Base-by-base conservation (phyloP, 306 rosid genomes). In the Oxytropis ochrocephala region DNA sequence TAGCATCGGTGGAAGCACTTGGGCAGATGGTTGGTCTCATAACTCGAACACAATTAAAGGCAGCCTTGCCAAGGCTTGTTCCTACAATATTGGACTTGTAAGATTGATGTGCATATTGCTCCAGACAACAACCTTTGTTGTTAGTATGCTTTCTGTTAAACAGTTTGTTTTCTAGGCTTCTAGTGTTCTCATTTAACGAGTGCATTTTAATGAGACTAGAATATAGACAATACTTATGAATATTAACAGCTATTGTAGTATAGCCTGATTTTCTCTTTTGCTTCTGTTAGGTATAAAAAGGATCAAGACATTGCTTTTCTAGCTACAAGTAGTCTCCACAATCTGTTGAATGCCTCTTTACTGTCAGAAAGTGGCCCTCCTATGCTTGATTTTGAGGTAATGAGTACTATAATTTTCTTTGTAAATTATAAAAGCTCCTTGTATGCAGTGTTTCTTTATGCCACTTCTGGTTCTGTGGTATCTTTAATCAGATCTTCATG, bases 361-460 rank as follows among this genome's bases (percentile, higher is more conserved):
- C 81, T 83, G 18, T 85, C 98, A 11, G 96, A 93, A 75, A 90
- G 87, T 76, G 98, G 98, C 52, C 96, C 98, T 80, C 98, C 96
- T 48, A 77, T 93, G 83, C 91, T 93, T 83, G 98, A 93, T 82
- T 93, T 93, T 86, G 98, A 88, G 96, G 98, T 93, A 83, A 73
- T 75, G 68, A 67, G 60, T 51, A 6, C 47, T 67, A 24, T 39
- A 35, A 67, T 32, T 24, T 71, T 53, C 50, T 72, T 73, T 64
- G 62, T 74, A 35, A 61, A 7, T 73, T 64, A 65, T 74, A 35
- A 61, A 7, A 27, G 35, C 19, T 76, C 3, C 13, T 35, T 5
- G 21, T 16, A 60, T 43, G 47, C 42, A 75, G 33, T 69, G 48
- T 75, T 32, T 74, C 35, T 64, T 59, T 64, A 17, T 66, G 44